phyloP scores from a whole-genome alignment of 148 eudicot species.

The Drosera capensis region DNA sequence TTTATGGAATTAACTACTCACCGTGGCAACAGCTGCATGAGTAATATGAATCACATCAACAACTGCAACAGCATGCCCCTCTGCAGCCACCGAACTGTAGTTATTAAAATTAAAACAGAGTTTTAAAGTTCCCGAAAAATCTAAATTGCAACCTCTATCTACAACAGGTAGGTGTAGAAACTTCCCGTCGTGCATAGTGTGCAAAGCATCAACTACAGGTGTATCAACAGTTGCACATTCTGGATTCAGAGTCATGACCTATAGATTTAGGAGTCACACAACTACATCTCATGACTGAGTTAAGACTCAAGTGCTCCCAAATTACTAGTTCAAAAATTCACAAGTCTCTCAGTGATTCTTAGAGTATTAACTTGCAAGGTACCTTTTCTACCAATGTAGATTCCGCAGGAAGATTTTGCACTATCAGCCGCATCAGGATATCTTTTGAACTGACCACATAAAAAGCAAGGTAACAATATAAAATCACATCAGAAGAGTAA shows the following conservation, averaged over 20 bases:
- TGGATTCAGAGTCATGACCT: conserved; percentile 67
- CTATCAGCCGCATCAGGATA: conserved; percentile 79
- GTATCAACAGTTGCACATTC: conserved; percentile 52
- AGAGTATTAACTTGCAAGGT: neutral
- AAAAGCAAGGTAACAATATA: neutral
- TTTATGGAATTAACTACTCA: conserved; percentile 25
- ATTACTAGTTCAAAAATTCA: neutral
- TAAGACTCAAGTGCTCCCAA: too few species aligned
- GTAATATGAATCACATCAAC: conserved; percentile 89
- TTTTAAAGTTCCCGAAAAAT: too few species aligned
- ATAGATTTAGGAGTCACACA: conserved; percentile 4
- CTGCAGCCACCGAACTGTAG: conserved; percentile 27
- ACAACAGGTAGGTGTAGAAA: conserved; percentile 58
- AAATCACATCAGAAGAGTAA: neutral
- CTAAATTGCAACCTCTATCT: conserved; percentile 67
- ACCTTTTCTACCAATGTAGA: conserved; percentile 86
- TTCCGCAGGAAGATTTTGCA: conserved; percentile 66
- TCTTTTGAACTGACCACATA: conserved; percentile 62
- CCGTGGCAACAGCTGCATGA: conserved; percentile 86
- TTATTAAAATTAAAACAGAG: conserved; percentile 8
- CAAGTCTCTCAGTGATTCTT: too few species aligned
- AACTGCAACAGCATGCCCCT: conserved; percentile 68
- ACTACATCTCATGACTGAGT: too few species aligned
- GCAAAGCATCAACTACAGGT: conserved; percentile 53
- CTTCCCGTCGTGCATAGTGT: conserved; percentile 63